phyloP scores from a whole-genome alignment of 139 green algal species.

The Zygnema cylindricum region DNA sequence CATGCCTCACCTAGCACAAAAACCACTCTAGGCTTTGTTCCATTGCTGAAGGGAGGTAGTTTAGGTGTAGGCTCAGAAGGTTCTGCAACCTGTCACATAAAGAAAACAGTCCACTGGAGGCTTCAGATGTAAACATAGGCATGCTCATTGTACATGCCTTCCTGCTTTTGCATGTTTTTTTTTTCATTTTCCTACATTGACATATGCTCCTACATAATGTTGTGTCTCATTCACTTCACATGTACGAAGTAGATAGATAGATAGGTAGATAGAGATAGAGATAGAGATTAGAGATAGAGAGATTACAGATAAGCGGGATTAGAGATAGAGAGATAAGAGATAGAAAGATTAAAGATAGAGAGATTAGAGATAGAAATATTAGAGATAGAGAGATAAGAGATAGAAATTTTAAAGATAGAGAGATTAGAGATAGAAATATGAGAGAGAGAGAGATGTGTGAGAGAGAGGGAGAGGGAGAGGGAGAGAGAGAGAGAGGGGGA shows the following conservation, averaged over 20 bases:
- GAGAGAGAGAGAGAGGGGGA: not conserved
- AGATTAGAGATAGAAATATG: not conserved
- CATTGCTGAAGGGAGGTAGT: not conserved
- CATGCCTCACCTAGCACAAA: slow-evolving; percentile 22
- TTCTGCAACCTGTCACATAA: not conserved
- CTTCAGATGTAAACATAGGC: too few relatives aligned
- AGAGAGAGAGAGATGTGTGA: not conserved
- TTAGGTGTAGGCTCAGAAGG: not conserved
- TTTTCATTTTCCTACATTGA: too few relatives aligned
- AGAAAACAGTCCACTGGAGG: too few relatives aligned
- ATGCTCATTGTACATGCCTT: not conserved
- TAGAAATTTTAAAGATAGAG: not conserved
- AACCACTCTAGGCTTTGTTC: slow-evolving; percentile 29
- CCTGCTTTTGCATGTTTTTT: too few relatives aligned
- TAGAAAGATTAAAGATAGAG: too few relatives aligned
- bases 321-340: too few relatives aligned
- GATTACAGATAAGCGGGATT: too few relatives aligned
- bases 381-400: not conserved
- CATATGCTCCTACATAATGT: too few relatives aligned
- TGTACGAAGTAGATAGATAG: too few relatives aligned
- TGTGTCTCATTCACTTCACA: too few relatives aligned
- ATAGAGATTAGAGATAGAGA: too few relatives aligned
- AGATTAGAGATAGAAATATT: not conserved
- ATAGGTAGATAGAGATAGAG: too few relatives aligned
- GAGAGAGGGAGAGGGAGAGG: not conserved